Conservation (phyloP, 192 early-diverging fungal species). For the Allomyces macrogynus region DNA sequence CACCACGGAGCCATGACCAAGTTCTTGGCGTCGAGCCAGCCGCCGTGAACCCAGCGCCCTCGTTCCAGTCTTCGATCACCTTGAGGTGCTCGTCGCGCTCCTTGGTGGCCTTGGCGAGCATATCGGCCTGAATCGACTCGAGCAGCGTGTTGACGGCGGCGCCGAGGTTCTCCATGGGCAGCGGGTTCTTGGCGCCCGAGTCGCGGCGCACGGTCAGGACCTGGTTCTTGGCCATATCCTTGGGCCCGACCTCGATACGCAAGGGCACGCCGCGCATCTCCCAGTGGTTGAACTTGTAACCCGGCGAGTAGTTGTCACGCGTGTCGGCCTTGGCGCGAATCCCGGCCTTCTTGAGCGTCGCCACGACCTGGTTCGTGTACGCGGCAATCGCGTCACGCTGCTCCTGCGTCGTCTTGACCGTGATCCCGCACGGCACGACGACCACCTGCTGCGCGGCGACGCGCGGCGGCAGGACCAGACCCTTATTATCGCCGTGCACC, state of each 20-base stretch:
- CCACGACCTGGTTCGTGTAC: conserved; percentile 46
- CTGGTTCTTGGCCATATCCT: conserved; percentile 67
- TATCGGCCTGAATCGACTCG: conserved; percentile 63
- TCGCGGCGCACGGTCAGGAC: conserved; percentile 67
- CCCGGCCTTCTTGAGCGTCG: conserved; percentile 44
- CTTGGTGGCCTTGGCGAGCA: conserved; percentile 69
- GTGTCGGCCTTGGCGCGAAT: conserved; percentile 60
- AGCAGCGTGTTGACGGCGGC: conserved; percentile 37
- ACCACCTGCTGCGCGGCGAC: conserved; percentile 76
- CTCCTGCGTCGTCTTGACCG: conserved; percentile 61
- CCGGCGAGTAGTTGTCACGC: conserved; percentile 71
- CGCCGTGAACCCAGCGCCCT: conserved; percentile 51
- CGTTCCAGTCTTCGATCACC: conserved; percentile 68
- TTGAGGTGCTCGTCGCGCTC: conserved; percentile 53
- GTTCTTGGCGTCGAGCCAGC: conserved; percentile 70
- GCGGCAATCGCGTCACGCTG: conserved; percentile 42
- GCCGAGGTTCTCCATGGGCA: conserved; percentile 41
- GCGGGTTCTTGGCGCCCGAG: conserved; percentile 33
- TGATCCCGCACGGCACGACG: conserved; percentile 83
- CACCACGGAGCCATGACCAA: conserved; percentile 89
- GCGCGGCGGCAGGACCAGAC: conserved; percentile 86
- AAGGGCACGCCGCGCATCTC: conserved; percentile 91
- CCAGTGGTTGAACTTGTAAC: conserved; percentile 99
- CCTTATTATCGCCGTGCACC: conserved; percentile 97
- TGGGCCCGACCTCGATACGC: conserved; percentile 91